Conservation (phyloP, 129 eudicot genomes). For the Helichrysum umbraculigerum region DNA sequence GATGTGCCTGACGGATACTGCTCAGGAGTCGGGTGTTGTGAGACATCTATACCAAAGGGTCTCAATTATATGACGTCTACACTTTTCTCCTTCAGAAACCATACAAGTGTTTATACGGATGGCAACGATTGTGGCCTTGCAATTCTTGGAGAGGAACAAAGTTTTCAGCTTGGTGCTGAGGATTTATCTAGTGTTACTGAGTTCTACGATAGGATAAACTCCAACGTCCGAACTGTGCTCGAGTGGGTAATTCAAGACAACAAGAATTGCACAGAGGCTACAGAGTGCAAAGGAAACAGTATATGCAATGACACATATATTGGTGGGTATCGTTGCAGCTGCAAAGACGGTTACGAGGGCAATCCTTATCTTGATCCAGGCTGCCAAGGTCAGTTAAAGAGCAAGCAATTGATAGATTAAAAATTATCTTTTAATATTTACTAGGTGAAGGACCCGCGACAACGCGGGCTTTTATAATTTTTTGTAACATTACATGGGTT, state of each 20-base stretch:
- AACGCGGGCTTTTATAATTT: no score
- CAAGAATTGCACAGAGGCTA: constrained; percentile 26
- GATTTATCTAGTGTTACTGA: constrained; percentile 13
- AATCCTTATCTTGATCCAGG: constrained; percentile 54
- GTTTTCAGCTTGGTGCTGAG: constrained; percentile 2
- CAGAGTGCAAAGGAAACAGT: constrained; percentile 35
- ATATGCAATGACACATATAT: constrained; percentile 24
- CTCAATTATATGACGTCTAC: neutral
- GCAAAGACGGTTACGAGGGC: constrained; percentile 40
- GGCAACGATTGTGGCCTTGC: constrained; percentile 7
- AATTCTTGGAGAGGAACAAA: constrained; percentile 38
- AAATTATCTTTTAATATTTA: no score
- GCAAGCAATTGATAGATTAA: no score
- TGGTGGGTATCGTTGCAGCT: constrained; percentile 49
- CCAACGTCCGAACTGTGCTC: constrained; percentile 32
- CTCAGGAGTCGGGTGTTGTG: constrained; percentile 11
- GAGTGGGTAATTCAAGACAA: constrained; percentile 41
- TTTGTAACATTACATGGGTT: no score
- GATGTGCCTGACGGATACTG: neutral
- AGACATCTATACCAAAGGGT: constrained; percentile 16
- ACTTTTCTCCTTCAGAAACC: neutral
- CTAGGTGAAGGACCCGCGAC: no score
- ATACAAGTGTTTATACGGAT: neutral
- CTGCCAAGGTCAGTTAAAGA: constrained; percentile 39
- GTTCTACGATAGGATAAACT: constrained; percentile 5